Base-by-base conservation (phyloP, 192 early-diverging fungal genomes). In the Coemansia aciculifera region DNA sequence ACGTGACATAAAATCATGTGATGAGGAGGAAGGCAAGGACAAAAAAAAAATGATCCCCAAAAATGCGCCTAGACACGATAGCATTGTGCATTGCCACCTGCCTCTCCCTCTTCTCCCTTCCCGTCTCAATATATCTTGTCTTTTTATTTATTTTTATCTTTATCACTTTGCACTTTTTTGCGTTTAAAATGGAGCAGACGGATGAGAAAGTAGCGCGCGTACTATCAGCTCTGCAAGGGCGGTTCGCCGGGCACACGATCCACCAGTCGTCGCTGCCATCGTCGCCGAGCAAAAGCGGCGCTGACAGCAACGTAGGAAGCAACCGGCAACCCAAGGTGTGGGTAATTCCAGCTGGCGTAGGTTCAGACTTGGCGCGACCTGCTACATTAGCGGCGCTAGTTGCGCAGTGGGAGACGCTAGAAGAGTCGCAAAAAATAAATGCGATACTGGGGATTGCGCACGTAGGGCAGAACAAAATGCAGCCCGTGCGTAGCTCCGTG, bases 351-450 rank as follows among this genome's bases (percentile, higher is more conserved):
- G 78, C 78, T 21, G 72, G 71, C 59, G 70, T 75, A 13, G 73
- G 78, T 3, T 65, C 69, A 10, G 78, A 81, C 60, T 46, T 81
- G 69, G 68, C 69, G 17, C 67, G 36, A 54, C 73, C 69, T 2
- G 56, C 15, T 12, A 48, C 68, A 11, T 61, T 71, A 29, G 60
- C 60, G 52, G 64, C 68, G 27, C 48, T 65, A 17, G 52, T 73
- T 27, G 32, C 63, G 23, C 52, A 64, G 70, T 81, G 78, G 78
- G 36, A 34, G 12, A 54, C 62, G 1, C 73, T 81, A 6, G 78
- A 81, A 11, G 78, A 81, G 51, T 43, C 42, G 57, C 78, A 81
- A 49, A 81, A 81, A 62, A 51, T 73, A 60, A 81, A 81, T 38
- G 42, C 64, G 3, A 37, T 81, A 40, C 67, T 81, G 34, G 78